Conservation (phyloP, 208 protist species). For the Leishmania braziliensis region DNA sequence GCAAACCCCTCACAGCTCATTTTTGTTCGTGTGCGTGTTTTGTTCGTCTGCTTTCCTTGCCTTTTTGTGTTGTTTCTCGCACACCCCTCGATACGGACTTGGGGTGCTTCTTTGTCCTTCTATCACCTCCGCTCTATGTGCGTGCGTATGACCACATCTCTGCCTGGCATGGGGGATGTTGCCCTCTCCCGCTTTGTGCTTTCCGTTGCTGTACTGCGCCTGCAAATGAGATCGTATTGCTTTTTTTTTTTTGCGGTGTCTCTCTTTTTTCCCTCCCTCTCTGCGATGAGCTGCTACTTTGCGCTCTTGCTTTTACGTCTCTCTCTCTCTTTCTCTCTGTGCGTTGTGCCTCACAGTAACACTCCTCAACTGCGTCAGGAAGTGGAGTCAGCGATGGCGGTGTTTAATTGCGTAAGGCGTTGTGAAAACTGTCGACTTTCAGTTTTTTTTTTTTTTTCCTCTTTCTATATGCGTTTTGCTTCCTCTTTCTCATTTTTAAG, state of each 20-base stretch:
- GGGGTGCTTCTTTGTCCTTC: constrained; percentile 17
- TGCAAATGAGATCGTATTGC: too few species aligned
- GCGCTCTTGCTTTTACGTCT: neutral
- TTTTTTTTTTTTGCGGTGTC: neutral
- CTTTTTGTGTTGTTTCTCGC: constrained; percentile 16
- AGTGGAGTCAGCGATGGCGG: neutral
- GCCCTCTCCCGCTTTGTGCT: constrained; percentile 15
- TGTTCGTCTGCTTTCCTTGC: constrained; percentile 9
- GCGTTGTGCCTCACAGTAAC: neutral
- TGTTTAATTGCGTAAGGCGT: neutral
- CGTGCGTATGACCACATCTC: too few species aligned
- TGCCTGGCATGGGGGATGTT: neutral
- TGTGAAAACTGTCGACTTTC: neutral
- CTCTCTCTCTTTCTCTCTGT: neutral
- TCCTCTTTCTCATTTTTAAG: neutral
- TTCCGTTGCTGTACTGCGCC: constrained; percentile 4
- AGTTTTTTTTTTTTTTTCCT: constrained; percentile 4
- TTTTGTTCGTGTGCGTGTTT: neutral
- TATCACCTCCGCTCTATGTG: neutral
- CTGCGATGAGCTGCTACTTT: neutral
- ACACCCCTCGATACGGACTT: neutral
- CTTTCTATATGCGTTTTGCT: neutral
- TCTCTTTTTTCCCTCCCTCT: neutral
- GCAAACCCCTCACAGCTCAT: neutral
- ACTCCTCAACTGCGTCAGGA: neutral